Base-by-base conservation (phyloP, 2,329 filamentous ascomycete species). In the Onygenales sp. region DNA sequence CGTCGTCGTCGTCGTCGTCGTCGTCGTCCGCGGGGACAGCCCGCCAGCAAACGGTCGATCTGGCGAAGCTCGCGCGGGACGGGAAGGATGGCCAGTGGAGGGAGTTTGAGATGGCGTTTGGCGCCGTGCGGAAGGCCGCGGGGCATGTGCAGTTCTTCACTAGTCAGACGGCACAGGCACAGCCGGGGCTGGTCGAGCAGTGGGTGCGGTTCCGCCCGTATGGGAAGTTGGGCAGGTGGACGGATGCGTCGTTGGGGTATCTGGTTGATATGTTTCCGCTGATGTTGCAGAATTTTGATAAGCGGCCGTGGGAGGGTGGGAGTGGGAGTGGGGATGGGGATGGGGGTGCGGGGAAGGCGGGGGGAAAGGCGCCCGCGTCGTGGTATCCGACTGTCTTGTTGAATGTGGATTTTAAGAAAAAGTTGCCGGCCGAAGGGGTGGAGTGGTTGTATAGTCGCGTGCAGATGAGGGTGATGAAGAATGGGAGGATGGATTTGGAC, bases 331-430 rank as follows among this genome's bases (percentile, higher is more conserved):
- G 55, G 51, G 59, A 58, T 27, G 21, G 21, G 21, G 47, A 54
- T 58, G 58, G 31, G 55, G 50, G 31, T 56, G 59, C 13, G 44
- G 54, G 65, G 50, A 61, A 66, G 41, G 49, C 61, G 43, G 64
- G 63, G 39, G 68, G 69, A 2, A 57, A 64, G 35, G 52, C 35
- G 58, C 57, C 58, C 64, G 70, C 51, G 66, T 82, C 81, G 60
- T 90, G 86, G 87, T 89, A 88, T 65, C 87, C 87, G 0, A 94
- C 88, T 0, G 68, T 94, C 1, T 72, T 84, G 14, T 69, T 93
- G 64, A 89, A 87, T 64, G 62, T 94, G 21, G 88, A 94, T 57
- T 73, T 90, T 41, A 93, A 92, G 73, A 87, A 85, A 65, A 67
- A 76, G 6, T 66, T 94, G 44, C 86, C 87, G 0, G 69, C 72